These are phyloP conservation scores for Cydonia oblonga DNA, from an alignment of 331 rosid species.

Conservation along the genomic window DNA sequence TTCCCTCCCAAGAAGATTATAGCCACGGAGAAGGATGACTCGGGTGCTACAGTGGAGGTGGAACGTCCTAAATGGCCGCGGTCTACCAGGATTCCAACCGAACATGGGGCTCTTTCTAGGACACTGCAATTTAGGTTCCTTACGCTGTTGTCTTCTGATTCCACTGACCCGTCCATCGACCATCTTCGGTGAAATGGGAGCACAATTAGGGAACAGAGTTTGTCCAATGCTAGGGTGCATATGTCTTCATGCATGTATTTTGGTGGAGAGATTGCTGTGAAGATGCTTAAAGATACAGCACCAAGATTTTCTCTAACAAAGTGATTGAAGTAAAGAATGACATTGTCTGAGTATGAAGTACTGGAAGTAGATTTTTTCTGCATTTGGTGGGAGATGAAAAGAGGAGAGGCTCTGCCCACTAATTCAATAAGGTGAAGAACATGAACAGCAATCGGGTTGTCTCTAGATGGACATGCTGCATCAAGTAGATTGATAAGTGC, in stretches of 20 bases:
- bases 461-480: constrained; percentile 14
- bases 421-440: constrained; percentile 45
- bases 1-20: constrained; percentile 35
- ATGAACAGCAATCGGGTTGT: constrained; percentile 15
- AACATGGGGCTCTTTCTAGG: constrained; percentile 44
- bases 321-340: constrained; percentile 23
- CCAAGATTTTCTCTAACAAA: constrained; percentile 24
- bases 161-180: constrained; percentile 27
- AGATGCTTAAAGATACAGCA: constrained; percentile 11
- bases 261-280: constrained; percentile 34
- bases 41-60: neutral
- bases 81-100: constrained; percentile 31
- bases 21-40: constrained; percentile 8
- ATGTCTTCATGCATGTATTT: constrained; percentile 37
- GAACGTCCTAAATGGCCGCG: constrained; percentile 1
- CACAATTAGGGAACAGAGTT: constrained; percentile 26
- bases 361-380: neutral
- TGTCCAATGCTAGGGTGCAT: constrained; percentile 37
- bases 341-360: constrained; percentile 23
- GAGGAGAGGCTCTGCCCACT: constrained; percentile 38
- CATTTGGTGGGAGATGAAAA: constrained; percentile 40
- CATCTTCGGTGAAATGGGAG: constrained; percentile 49
- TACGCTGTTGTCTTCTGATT: constrained; percentile 17
- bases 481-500: constrained; percentile 24
- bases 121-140: constrained; percentile 30